Base-by-base conservation (phyloP, 75 land plant species). In the Cunninghamia lanceolata region DNA sequence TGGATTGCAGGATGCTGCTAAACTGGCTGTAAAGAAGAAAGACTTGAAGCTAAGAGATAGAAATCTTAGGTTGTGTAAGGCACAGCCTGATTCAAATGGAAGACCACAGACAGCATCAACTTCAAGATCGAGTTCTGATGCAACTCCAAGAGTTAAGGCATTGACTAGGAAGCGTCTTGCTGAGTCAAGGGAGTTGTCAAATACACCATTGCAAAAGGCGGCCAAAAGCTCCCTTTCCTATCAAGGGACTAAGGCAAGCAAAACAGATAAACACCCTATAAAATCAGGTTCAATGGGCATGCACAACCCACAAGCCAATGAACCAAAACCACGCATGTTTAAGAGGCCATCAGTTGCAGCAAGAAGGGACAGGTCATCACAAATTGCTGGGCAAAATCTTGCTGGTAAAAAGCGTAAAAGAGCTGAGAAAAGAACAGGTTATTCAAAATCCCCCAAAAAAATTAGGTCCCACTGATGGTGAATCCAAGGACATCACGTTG, bases 291-390 rank as follows among this genome's bases (percentile, higher is more conserved):
- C 83, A 1, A 38, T 54, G 25, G 45, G 28, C 13, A 47, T 54
- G 46, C 10, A 32, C 52, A 79, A 82, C 11, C 43, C 30, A 85
- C 84, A 50, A 46, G 84, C 2, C 50, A 79, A 85, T 77, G 87
- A 84, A 56, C 83, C 85, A 68, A 92, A 85, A 53, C 73, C 80
- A 46, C 83, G 88, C 3, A 66, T 63, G 76, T 74, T 34, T 0
- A 95, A 95, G 86, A 89, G 99, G 73, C 96, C 97, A 84, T 91
- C 96, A 36, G 96, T 94, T 84, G 95, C 93, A 83, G 93, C 92
- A 25, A 90, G 95, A 88, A 96, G 95, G 85, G 91, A 92, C 11
- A 90, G 87, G 47, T 85, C 88, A 5, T 39, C 84, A 35, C 71
- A 63, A 76, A 83, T 70, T 77, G 73, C 80, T 82, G 45, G 40